Conservation (phyloP, 2,329 filamentous ascomycete genomes). For the Scytalidium sp. region DNA sequence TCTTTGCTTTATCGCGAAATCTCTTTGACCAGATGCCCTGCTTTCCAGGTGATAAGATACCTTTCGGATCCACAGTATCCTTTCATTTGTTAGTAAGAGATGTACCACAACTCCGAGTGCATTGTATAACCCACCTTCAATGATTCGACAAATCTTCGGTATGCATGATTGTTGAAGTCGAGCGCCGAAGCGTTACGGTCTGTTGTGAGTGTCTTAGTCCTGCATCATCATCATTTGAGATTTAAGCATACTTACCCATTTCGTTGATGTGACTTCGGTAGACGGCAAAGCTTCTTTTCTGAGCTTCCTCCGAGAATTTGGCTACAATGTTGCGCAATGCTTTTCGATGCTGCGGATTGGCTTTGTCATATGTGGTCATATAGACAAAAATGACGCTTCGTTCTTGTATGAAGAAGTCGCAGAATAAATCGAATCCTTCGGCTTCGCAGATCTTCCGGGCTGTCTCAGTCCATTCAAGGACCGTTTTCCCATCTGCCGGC, state of each 20-base stretch:
- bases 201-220: conserved; percentile 23
- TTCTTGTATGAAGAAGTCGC: conserved; percentile 48
- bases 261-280: conserved; percentile 33
- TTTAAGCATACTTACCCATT: conserved; percentile 30
- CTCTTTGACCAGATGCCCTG: conserved; percentile 43
- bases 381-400: conserved; percentile 43
- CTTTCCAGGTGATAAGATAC: conserved; percentile 41
- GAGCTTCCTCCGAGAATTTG: conserved; percentile 31
- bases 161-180: conserved; percentile 36
- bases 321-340: conserved; percentile 33
- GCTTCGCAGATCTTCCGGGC: conserved; percentile 39
- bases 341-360: conserved; percentile 33
- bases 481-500: conserved; percentile 28
- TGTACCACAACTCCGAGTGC: too few relatives aligned
- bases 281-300: conserved; percentile 31
- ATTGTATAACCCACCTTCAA: conserved; percentile 31
- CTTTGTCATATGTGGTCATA: conserved; percentile 46
- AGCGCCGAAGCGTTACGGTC: too few relatives aligned
- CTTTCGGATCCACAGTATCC: conserved; percentile 42
- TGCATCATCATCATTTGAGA: conserved; percentile 27
- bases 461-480: conserved; percentile 39
- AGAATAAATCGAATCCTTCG: conserved; percentile 40
- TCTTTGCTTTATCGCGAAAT: too few relatives aligned
- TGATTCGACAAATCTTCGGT: conserved; percentile 35
- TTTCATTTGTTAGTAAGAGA: too few relatives aligned